Evolutionary conservation across 805 yeast genomes (phyloP).

Genomic region (Saccharomycopsis sp.): DNA sequence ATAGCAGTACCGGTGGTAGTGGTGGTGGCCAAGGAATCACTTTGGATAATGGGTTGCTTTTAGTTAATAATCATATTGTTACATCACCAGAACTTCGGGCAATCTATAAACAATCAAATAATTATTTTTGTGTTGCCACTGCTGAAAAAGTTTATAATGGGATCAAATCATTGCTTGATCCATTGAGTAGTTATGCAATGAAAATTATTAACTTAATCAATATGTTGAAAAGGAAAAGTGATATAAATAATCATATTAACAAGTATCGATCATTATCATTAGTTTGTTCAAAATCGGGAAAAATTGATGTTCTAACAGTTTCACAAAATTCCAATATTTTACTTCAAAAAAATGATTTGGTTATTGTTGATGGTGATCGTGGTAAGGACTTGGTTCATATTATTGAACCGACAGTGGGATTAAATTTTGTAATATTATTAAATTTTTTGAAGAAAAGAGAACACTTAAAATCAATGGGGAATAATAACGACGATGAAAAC

Average conservation of each 20-base stretch:
- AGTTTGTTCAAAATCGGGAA: constrained; percentile 56
- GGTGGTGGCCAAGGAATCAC: constrained; percentile 1
- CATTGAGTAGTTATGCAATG: constrained; percentile 14
- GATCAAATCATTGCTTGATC: constrained; percentile 18
- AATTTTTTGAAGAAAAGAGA: constrained; percentile 70
- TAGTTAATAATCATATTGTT: constrained; percentile 48
- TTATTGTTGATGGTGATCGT: constrained; percentile 76
- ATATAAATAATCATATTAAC: constrained; percentile 17
- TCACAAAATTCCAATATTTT: constrained; percentile 57
- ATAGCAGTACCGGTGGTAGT: constrained; percentile 19
- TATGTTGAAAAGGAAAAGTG: constrained; percentile 18
- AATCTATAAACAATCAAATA: constrained; percentile 40
- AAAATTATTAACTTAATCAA: constrained; percentile 12
- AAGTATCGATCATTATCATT: constrained; percentile 33
- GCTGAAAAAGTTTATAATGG: constrained; percentile 31
- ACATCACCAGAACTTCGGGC: constrained; percentile 52
- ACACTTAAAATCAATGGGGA: constrained; percentile 45
- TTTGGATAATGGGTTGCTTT: constrained; percentile 56
- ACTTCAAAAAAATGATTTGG: constrained; percentile 55
- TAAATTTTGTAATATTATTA: constrained; percentile 61
- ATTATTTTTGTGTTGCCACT: constrained; percentile 47
- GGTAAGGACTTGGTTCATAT: constrained; percentile 76
- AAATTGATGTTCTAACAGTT: constrained; percentile 61
- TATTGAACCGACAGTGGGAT: constrained; percentile 53
- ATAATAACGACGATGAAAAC: constrained; percentile 23